phyloP scores from a whole-genome alignment of 2,329 filamentous ascomycete genomes.

The Sarocladium kiliense region DNA sequence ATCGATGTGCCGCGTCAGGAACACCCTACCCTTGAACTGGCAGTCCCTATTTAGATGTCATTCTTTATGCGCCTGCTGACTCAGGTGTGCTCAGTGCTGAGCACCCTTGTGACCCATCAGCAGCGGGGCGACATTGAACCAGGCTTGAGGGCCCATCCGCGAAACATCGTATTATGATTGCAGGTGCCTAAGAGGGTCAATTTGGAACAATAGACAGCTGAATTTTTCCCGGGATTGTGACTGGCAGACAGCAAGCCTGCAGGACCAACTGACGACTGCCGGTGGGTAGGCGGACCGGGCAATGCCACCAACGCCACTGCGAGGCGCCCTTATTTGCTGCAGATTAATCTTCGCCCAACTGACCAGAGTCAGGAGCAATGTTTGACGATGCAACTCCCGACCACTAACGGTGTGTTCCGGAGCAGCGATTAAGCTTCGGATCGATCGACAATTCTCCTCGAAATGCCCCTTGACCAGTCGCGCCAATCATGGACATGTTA shows the following conservation, averaged over 20 bases:
- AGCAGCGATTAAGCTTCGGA: conserved; percentile 1
- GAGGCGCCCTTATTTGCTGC: not conserved
- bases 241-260: not conserved
- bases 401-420: not conserved
- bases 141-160: not conserved
- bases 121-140: not conserved
- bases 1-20: too few relatives aligned
- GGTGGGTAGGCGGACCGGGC: not conserved
- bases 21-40: too few relatives aligned
- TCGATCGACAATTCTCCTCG: conserved; percentile 2
- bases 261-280: not conserved
- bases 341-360: not conserved
- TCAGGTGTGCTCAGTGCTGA: not conserved
- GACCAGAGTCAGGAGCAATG: too few relatives aligned
- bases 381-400: conserved; percentile 5
- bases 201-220: conserved; percentile 1
- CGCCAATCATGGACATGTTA: conserved; percentile 5
- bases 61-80: too few relatives aligned
- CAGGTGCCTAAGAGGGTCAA: conserved; percentile 4
- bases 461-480: not conserved
- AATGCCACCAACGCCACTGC: not conserved
- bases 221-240: not conserved
- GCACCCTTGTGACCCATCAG: not conserved
- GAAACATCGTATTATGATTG: conserved; percentile 2
- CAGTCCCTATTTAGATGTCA: too few relatives aligned